Conservation (phyloP, 2,329 filamentous ascomycete species). For the Gliomastix tumulicola region DNA sequence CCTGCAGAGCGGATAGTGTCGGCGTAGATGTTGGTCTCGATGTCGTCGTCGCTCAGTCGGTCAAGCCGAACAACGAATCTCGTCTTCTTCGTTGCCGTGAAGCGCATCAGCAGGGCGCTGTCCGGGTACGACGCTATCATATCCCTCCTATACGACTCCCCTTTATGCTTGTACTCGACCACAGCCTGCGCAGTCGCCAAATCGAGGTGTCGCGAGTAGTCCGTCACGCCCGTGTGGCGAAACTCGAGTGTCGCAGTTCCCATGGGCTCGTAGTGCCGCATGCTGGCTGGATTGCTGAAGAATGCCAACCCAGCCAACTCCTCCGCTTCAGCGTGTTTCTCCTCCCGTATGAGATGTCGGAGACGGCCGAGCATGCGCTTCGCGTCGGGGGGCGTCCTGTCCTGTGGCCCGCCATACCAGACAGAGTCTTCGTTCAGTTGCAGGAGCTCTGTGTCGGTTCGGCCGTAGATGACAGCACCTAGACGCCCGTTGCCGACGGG, state of each 20-base stretch:
- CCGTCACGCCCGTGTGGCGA: not conserved
- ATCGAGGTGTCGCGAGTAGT: slow-evolving; percentile 1
- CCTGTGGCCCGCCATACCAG: not conserved
- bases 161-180: not conserved
- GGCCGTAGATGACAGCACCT: slow-evolving; percentile 1
- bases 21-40: not conserved
- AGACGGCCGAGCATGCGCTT: not conserved
- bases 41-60: not conserved
- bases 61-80: slow-evolving; percentile 1
- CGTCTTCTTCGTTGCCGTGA: not conserved
- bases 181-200: not conserved
- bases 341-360: no score
- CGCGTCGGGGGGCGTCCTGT: not conserved
- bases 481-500: slow-evolving; percentile 1
- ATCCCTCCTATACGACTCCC: not conserved
- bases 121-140: slow-evolving; percentile 2
- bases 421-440: slow-evolving; percentile 1
- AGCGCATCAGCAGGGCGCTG: slow-evolving; percentile 1
- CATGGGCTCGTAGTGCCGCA: slow-evolving; percentile 1
- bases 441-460: not conserved
- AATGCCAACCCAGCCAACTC: slow-evolving; percentile 1
- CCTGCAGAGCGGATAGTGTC: slow-evolving; percentile 1
- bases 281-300: not conserved
- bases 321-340: slow-evolving; percentile 1
- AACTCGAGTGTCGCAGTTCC: slow-evolving; percentile 1